A percentile compares a stretch with the other conserved stretches of the same genome.
Conservation (phyloP, 139 green algal species). For the Eudorina sp. region DNA sequence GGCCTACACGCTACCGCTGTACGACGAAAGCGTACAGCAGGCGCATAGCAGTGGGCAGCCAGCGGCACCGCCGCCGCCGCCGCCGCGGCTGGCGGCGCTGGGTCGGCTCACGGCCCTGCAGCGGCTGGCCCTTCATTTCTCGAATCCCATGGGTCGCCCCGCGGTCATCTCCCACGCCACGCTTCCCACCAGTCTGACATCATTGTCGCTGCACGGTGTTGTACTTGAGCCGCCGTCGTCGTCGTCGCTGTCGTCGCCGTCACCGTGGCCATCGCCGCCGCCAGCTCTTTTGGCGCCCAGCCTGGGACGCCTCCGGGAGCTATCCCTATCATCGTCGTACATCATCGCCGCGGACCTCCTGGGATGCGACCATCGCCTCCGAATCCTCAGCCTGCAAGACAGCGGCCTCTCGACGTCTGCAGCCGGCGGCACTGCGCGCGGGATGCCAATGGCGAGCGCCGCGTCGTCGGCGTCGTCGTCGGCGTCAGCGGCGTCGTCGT, state of each 20-base stretch:
- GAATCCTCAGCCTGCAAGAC: conserved; percentile 22
- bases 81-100: neutral
- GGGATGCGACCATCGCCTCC: neutral
- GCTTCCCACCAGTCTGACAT: conserved; percentile 20
- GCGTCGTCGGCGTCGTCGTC: too few relatives aligned
- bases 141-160: neutral
- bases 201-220: neutral
- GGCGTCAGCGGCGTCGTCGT: neutral
- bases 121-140: conserved; percentile 25
- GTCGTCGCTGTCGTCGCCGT: neutral
- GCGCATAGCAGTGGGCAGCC: too few relatives aligned
- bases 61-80: too few relatives aligned
- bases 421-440: too few relatives aligned
- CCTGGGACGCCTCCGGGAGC: neutral
- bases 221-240: neutral
- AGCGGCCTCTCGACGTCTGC: too few relatives aligned
- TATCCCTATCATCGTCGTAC: neutral
- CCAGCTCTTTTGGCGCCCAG: too few relatives aligned
- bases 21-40: too few relatives aligned
- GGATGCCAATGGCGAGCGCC: too few relatives aligned
- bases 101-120: neutral
- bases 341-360: neutral
- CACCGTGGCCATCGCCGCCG: neutral
- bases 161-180: neutral
- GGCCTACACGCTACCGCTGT: conserved; percentile 27